Evolutionary conservation across 352 stramenopile genomes (phyloP), one percentile per base, ranked within the genome.

Genomic region (Aphanomyces stellatus): DNA sequence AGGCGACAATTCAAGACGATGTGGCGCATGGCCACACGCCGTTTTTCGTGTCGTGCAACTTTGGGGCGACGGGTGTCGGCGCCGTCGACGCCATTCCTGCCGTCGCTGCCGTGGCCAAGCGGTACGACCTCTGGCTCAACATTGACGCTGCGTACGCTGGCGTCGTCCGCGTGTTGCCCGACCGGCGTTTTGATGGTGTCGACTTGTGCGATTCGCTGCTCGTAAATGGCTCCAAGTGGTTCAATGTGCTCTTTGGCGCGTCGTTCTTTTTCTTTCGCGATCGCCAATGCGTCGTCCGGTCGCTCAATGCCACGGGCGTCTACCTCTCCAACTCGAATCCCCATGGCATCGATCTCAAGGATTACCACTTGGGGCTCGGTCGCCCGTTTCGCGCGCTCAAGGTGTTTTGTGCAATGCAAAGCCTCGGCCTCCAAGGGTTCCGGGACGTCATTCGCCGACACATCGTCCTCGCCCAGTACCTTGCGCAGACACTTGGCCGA

Each of bases 311-410:
- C 6, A 72, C 86, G 43, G 78, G 79, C 0, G 79, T 88, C 62
- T 91, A 90, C 73, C 75, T 91, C 51, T 82, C 85, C 72, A 88
- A 87, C 69, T 79, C 86, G 40, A 82, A 88, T 60, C 82, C 76
- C 70, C 57, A 78, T 19, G 55, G 43, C 19, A 69, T 76, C 4
- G 76, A 88, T 60, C 88, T 86, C 72, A 86, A 88, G 53, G 80
- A 91, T 73, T 91, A 82, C 79, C 82, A 91, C 56, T 75, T 91
- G 27, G 76, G 77, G 30, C 73, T 91, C n/a, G 80, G 81, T 7
- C 76, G 81, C 17, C 76, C 78, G n/a, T 91, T 90, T 69, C 78
- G 79, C 55, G 70, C 74, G 28, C 73, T 91, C 40, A 91, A 89
- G 75, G 70, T 88, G 31, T 91, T 76, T 75, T 89, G 88, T 64